phyloP scores from a whole-genome alignment of 148 eudicot species.

The Silene conica region DNA sequence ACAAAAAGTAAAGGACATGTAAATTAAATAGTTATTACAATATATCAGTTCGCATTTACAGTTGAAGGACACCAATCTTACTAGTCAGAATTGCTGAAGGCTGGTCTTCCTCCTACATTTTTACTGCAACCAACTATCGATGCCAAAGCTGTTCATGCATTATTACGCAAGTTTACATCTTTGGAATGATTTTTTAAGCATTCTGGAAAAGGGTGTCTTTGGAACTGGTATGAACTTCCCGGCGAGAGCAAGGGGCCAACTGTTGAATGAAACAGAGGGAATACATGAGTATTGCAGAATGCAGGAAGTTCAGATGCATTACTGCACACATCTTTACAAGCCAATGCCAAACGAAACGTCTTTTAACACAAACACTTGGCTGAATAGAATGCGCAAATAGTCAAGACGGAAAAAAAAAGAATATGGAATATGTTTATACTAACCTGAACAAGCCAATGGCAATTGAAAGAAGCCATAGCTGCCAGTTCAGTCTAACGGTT shows the following conservation, averaged over 20 bases:
- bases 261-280: conserved; percentile 25
- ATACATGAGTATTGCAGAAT: conserved; percentile 9
- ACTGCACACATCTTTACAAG: background rate
- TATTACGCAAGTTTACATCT: conserved; percentile 42
- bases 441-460: conserved; percentile 66
- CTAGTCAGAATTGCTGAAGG: conserved; percentile 7
- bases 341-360: no score
- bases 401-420: background rate
- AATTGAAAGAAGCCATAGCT: conserved; percentile 63
- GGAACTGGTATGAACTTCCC: conserved; percentile 91
- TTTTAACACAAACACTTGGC: no score
- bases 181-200: conserved; percentile 51
- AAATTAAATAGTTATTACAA: background rate
- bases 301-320: background rate
- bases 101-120: conserved; percentile 15
- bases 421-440: conserved; percentile 8
- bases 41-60: conserved; percentile 19
- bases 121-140: conserved; percentile 13
- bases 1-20: conserved; percentile 4
- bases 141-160: conserved; percentile 10
- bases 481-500: conserved; percentile 52
- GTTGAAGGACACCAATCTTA: conserved; percentile 13
- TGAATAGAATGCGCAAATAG: no score
- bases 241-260: conserved; percentile 82
- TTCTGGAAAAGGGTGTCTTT: conserved; percentile 61